Conservation (phyloP, 345 rosid species). For the Euphorbia pulcherrima region DNA sequence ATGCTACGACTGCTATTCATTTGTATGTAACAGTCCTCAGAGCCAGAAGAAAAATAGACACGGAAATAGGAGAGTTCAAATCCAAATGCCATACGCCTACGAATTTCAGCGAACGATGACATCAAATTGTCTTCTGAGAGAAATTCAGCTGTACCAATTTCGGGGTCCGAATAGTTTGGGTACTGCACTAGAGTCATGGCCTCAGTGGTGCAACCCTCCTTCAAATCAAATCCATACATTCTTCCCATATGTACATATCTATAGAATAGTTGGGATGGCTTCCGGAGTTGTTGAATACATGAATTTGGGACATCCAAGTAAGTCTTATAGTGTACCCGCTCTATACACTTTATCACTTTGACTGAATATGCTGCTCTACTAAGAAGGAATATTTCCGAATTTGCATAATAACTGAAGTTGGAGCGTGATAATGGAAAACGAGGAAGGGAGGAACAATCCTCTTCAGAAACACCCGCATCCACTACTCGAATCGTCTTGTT, state of each 20-base stretch:
- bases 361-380: no score
- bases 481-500: not conserved
- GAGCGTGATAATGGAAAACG: not conserved
- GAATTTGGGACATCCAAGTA: not conserved
- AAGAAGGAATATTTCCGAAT: no score
- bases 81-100: not conserved
- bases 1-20: no score
- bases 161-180: no score
- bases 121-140: not conserved
- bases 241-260: not conserved
- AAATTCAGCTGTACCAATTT: no score
- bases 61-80: conserved; percentile 10
- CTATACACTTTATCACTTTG: not conserved
- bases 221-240: not conserved
- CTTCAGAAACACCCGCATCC: not conserved
- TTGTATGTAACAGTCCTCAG: no score
- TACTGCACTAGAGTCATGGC: not conserved
- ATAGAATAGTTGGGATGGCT: not conserved
- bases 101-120: not conserved
- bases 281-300: not conserved
- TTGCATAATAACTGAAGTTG: accelerated
- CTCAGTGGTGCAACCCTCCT: not conserved
- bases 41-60: no score
- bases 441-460: conserved; percentile 3
- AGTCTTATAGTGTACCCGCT: not conserved